Evolutionary conservation across 1,139 yeast genomes (phyloP).

Genomic region (Pneumocystis murina): DNA sequence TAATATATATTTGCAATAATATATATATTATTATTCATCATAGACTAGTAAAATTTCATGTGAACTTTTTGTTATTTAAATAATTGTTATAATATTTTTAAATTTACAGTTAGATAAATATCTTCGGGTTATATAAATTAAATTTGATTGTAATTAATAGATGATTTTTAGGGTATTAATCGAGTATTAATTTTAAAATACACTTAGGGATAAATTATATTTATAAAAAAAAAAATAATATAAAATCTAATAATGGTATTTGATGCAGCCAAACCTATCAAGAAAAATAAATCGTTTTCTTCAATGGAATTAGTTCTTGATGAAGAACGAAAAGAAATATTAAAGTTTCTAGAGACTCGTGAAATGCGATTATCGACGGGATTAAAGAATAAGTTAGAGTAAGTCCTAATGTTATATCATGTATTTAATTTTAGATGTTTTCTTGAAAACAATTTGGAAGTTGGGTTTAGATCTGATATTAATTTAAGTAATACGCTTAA

Average conservation of each 20-base stretch:
- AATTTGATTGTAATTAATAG: not conserved
- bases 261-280: constrained; percentile 4
- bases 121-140: not conserved
- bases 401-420: constrained; percentile 12
- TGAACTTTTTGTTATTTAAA: not conserved
- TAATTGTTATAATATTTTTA: not conserved
- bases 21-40: not conserved
- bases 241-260: not conserved
- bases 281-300: constrained; percentile 19
- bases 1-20: no score
- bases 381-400: constrained; percentile 12
- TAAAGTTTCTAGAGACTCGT: constrained; percentile 21
- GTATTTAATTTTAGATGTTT: constrained; percentile 5
- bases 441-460: constrained; percentile 2
- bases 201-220: not conserved
- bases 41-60: not conserved
- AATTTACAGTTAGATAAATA: not conserved
- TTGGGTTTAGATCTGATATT: constrained; percentile 2
- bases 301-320: constrained; percentile 35
- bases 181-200: not conserved
- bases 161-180: not conserved
- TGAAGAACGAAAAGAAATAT: constrained; percentile 30
- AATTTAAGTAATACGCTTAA: constrained; percentile 1
- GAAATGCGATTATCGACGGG: constrained; percentile 8
- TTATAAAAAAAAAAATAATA: not conserved